These are phyloP conservation scores for Phaeodactylum tricornutum DNA, from an alignment of 108 stramenopile genomes.

Conservation along the genomic window DNA sequence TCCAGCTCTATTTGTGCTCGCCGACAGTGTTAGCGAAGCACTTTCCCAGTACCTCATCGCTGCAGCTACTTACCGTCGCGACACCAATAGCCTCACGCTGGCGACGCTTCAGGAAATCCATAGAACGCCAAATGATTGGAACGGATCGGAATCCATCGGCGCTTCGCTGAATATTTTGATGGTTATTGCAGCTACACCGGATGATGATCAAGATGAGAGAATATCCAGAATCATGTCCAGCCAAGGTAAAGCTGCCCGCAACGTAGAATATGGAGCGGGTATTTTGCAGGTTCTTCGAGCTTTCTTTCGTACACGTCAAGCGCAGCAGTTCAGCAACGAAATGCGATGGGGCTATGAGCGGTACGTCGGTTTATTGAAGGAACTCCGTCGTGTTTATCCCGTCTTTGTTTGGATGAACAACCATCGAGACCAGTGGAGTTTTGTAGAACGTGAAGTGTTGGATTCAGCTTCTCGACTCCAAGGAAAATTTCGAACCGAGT, in stretches of 20 bases:
- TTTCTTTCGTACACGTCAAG: conserved; percentile 14
- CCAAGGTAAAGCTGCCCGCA: conserved; percentile 6
- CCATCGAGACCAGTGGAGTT: conserved; percentile 42
- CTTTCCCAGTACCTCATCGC: conserved; percentile 55
- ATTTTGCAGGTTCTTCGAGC: conserved; percentile 32
- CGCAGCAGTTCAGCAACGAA: conserved; percentile 28
- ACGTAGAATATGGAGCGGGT: conserved; percentile 27
- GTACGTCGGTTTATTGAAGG: conserved; percentile 46
- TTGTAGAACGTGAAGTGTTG: conserved; percentile 52
- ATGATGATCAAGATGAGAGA: conserved; percentile 45
- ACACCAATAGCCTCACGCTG: conserved; percentile 23
- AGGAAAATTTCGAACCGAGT: conserved; percentile 2
- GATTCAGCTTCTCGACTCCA: conserved; percentile 11
- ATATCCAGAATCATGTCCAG: conserved; percentile 49
- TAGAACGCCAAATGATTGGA: conserved; percentile 33
- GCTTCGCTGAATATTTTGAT: conserved; percentile 29
- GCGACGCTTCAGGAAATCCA: conserved; percentile 36
- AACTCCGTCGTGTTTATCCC: conserved; percentile 29
- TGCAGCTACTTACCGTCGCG: conserved; percentile 23
- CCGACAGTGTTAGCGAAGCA: conserved; percentile 27
- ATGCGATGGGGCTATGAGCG: conserved; percentile 31
- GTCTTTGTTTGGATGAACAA: conserved; percentile 61
- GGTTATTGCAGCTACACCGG: conserved; percentile 47
- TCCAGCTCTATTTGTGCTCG: conserved; percentile 10
- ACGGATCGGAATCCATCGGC: conserved; percentile 24